Conservation (phyloP, 352 stramenopile genomes). For the Achlya hypogyna region DNA sequence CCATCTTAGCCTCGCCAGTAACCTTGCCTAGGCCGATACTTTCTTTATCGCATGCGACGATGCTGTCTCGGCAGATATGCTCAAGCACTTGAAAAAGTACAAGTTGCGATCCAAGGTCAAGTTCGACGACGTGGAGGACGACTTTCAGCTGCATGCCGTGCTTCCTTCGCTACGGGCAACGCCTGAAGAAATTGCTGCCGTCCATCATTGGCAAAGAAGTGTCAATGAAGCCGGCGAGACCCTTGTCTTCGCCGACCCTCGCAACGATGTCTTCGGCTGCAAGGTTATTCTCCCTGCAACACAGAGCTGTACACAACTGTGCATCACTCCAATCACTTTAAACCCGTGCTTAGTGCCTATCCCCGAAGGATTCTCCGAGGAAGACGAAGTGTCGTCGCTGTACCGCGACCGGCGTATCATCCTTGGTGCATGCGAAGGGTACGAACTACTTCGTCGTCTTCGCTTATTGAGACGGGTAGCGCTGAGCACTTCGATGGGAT, state of each 20-base stretch:
- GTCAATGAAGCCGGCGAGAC: conserved; percentile 19
- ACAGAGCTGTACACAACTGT: conserved; percentile 25
- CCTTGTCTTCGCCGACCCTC: conserved; percentile 51
- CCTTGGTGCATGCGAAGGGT: conserved; percentile 70
- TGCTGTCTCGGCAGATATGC: conserved; percentile 38
- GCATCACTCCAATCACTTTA: neutral
- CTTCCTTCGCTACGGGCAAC: conserved; percentile 28
- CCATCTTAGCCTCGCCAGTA: neutral
- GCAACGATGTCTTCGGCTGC: conserved; percentile 51
- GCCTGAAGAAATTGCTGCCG: neutral
- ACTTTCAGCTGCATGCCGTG: conserved; percentile 35
- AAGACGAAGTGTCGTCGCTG: conserved; percentile 25
- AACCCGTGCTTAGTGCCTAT: conserved; percentile 41
- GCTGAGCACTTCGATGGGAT: conserved; percentile 76
- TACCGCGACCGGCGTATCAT: conserved; percentile 61
- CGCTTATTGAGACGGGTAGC: conserved; percentile 32
- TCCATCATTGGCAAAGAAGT: neutral
- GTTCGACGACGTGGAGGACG: conserved; percentile 58
- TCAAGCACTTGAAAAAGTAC: conserved; percentile 84
- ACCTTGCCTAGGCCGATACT: conserved; percentile 33
- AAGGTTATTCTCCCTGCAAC: conserved; percentile 41
- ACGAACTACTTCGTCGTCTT: conserved; percentile 19
- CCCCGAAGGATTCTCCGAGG: conserved; percentile 32
- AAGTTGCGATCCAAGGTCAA: conserved; percentile 78
- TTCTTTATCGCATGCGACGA: conserved; percentile 71